These are phyloP conservation scores for Aspergillus sergii DNA, from an alignment of 2,329 filamentous ascomycete genomes.

Conservation along the genomic window DNA sequence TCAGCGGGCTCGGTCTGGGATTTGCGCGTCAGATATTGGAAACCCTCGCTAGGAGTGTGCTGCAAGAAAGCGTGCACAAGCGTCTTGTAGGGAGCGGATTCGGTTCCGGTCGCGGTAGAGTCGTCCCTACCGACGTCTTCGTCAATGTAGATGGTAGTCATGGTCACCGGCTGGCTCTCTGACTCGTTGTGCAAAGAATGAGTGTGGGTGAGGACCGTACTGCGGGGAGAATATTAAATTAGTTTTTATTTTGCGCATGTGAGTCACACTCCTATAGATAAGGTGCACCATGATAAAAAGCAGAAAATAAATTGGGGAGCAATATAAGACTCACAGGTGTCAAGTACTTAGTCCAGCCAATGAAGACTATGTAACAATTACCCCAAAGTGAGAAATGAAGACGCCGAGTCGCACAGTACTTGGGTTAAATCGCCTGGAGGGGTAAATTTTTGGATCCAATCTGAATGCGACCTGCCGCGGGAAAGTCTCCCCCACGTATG, in stretches of 20 bases:
- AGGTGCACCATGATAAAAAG: not conserved
- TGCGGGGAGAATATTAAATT: conserved; percentile 1
- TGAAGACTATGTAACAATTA: conserved; percentile 7
- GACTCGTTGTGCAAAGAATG: not conserved
- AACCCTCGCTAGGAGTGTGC: conserved; percentile 61
- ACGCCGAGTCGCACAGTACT: conserved; percentile 18
- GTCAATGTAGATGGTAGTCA: conserved; percentile 70
- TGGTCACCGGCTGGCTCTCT: conserved; percentile 18
- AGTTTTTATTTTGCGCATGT: not conserved
- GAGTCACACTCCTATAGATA: not conserved
- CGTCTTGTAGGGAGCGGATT: conserved; percentile 78
- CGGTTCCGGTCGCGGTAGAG: conserved; percentile 65
- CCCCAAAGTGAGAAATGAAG: conserved; percentile 13
- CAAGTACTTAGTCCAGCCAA: conserved; percentile 1
- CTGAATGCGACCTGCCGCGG: conserved; percentile 7
- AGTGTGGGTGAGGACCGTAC: not conserved
- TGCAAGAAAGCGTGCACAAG: conserved; percentile 77
- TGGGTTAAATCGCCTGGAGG: conserved; percentile 25
- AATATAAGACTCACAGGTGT: not conserved
- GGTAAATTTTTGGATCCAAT: conserved; percentile 35
- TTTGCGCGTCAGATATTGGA: conserved; percentile 69
- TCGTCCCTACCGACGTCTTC: conserved; percentile 77
- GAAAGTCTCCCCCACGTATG: conserved; percentile 21
- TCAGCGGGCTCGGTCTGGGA: conserved; percentile 64
- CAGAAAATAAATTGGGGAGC: not conserved